Base-by-base conservation (phyloP, 768 basidiomycete species). In the Tricholoma sp. region DNA sequence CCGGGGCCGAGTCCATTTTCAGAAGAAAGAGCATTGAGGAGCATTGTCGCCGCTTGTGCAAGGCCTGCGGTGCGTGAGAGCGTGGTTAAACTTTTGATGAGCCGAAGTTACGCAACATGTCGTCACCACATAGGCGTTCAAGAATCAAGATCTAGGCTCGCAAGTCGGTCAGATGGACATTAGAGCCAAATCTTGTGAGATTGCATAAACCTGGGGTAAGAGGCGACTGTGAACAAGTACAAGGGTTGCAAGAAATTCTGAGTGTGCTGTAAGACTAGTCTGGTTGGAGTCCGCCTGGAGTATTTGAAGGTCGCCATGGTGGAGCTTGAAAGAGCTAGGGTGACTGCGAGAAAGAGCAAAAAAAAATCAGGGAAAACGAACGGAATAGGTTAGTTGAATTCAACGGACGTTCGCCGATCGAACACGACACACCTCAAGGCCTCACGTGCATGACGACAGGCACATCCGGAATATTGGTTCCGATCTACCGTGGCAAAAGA, bases 361-460 rank as follows among this genome's bases (percentile, higher is more conserved):
- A n/a, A n/a, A n/a, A n/a, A n/a, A n/a, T n/a, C n/a, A n/a, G n/a
- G n/a, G n/a, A 24, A 24, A 24, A 24, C 24, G 24, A 24, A 24
- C 24, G 24, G 24, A 24, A 24, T 24, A 24, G 24, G 24, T 24
- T 24, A 24, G 24, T 39, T 39, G 37, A 39, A 39, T 12, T n/a
- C 34, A 39, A 39, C 18, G 11, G 9, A 12, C 6, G 20, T 9
- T 20, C 9, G 6, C 11, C 20, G 9, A 45, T 10, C 7, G 24
- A 20, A 42, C 41, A 42, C 20, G 45, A 47, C 24, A 20, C 4
- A 48, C 6, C 28, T 66, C 69, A 70, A 68, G 70, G 31, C 6
- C 28, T 66, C 69, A 70, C 70, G 70, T 69, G 70, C 57, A 17
- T 65, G 37, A 58, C 63, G 60, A 67, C 67, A 73, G 66, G 71